Base-by-base conservation (phyloP, 75 land plant species). In the Picea glauca region DNA sequence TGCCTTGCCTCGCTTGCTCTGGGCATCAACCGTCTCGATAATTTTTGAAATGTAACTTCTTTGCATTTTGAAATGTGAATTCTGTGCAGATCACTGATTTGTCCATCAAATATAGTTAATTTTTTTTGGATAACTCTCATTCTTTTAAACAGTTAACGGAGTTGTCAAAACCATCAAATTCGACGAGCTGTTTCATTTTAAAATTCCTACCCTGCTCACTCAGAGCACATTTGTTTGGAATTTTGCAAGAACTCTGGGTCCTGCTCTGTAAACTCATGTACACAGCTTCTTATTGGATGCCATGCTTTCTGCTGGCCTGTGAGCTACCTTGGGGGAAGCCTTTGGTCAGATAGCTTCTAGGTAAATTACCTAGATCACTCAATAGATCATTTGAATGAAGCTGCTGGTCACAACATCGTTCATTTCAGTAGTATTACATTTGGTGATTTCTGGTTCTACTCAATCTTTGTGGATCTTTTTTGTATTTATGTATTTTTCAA, bases 151-250 rank as follows among this genome's bases (percentile, higher is more conserved):
- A 26, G 26, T 26, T 26, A 26, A 26, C 26, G 26, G 26, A 26
- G 26, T 26, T 26, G 26, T 26, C 26, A 26, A 26, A 26, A 26
- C 26, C 26, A 26, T 26, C 26, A 26, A 26, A 26, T 26, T 26
- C 26, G 26, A 26, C 26, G 26, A 26, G 26, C 26, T 26, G 26
- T 26, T 77, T 94, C 98, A 60, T 91, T 93, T 1, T 88, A 87
- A 64, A 98, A 94, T 26, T 26, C 26, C 20, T 87, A 80, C 78
- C 94, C 98, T 31, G 93, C 90, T 0, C 5, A 38, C 85, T 85
- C 79, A 94, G 93, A 86, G 98, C 99, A n/a, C 74, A 32, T 98
- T 94, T 86, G 87, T 98, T 58, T 98, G 98, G 68, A 93, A 84
- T 76, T 87, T 98, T 77, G 92, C 99, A 31, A 89, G 88, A 83